Base-by-base conservation (phyloP, 495 filamentous ascomycete species). In the Saxophila tyrrhenica region DNA sequence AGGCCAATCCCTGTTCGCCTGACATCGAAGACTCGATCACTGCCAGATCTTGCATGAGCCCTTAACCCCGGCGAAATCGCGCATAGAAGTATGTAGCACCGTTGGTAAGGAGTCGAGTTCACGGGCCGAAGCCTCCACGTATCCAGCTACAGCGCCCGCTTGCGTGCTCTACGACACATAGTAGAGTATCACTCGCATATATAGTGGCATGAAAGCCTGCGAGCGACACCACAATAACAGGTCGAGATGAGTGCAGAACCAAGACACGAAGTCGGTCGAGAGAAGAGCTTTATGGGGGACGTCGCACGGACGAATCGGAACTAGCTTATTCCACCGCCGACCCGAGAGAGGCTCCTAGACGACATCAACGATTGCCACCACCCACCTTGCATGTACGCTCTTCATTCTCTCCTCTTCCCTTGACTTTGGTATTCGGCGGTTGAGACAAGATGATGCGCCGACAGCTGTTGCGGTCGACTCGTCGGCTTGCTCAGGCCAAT, bases 381-480 rank as follows among this genome's bases (percentile, higher is more conserved):
- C 61, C 47, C 52, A 54, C 60, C 43, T 63, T 62, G 53, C 60
- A 56, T 66, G 67, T 64, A 49, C 55, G 54, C 59, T 55, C 45
- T 51, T 53, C 51, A 44, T 56, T 57, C 63, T 63, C 67, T 60
- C 63, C 67, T 68, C 63, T 55, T 53, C 56, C 60, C 57, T 61
- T 49, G 9, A 16, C 35, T 58, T 64, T 66, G 73, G 71, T 72
- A 48, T 49, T 39, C 39, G 42, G 50, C 17, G 70, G 72, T 21
- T 46, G 22, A 7, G 55, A 67, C 78, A 89, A 72, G 67, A 94
- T 94, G 89, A 75, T 88, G 74, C 85, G 88, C 78, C 83, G 85
- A 75, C 82, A 86, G 76, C 72, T 94, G 70, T 77, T 83, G 71
- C 85, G 87, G 77, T 86, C 86, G 79, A 79, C 87, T 77, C 82